Evolutionary conservation across 1,284 basidiomycete species (phyloP).

Genomic region (Peniophora sp.): DNA sequence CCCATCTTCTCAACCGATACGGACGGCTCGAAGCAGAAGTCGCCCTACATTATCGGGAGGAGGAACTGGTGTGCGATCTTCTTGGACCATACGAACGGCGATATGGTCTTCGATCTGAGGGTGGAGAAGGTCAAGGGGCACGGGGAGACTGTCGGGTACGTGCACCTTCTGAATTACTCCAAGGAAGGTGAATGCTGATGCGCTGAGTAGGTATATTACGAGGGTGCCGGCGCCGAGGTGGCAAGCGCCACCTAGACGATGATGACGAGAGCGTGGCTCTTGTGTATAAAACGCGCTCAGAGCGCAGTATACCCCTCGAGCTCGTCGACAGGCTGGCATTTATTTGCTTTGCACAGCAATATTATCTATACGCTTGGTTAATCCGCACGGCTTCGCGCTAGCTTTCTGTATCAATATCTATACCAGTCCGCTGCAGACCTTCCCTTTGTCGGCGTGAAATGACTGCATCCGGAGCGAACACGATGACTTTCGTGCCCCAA

Average conservation of each 20-base stretch:
- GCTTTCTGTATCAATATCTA: too few relatives aligned
- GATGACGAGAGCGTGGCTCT: too few relatives aligned
- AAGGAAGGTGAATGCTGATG: neutral
- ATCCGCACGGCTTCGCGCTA: too few relatives aligned
- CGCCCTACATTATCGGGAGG: slow-evolving; percentile 77
- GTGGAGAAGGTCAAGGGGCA: slow-evolving; percentile 79
- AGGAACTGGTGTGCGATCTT: slow-evolving; percentile 87
- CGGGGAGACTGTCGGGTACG: slow-evolving; percentile 70
- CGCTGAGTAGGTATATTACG: neutral
- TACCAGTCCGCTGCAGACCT: too few relatives aligned
- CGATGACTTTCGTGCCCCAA: too few relatives aligned
- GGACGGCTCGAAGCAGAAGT: slow-evolving; percentile 58
- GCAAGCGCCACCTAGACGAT: neutral
- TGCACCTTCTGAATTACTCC: slow-evolving; percentile 3
- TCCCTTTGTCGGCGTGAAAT: too few relatives aligned
- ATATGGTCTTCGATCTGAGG: slow-evolving; percentile 80
- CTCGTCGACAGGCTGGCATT: too few relatives aligned
- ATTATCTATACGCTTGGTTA: too few relatives aligned
- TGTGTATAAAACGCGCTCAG: too few relatives aligned
- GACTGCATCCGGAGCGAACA: too few relatives aligned
- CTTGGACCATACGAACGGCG: slow-evolving; percentile 52
- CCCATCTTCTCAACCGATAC: slow-evolving; percentile 78
- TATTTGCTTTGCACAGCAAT: too few relatives aligned
- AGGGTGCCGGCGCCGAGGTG: neutral
- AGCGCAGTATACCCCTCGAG: too few relatives aligned